Percentiles rank a stretch among this genome's conserved stretches.
These are phyloP conservation scores for Aurifilum marmelostoma DNA, from an alignment of 2,329 filamentous ascomycete species.

Conservation along the genomic window DNA sequence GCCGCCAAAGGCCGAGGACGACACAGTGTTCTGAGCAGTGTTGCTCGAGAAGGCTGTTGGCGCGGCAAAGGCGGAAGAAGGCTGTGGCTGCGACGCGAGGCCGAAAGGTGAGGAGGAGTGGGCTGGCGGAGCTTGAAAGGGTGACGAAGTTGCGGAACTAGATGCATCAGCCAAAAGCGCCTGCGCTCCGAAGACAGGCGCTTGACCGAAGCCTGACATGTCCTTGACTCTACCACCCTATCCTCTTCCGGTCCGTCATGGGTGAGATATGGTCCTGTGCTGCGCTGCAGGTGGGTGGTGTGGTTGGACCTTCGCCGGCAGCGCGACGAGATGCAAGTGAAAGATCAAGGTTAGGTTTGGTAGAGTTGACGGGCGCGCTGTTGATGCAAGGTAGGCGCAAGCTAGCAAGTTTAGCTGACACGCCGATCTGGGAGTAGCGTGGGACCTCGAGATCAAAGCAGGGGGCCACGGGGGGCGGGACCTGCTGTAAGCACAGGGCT, in stretches of 20 bases:
- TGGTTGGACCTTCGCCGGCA: slow-evolving; percentile 12
- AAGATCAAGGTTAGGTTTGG: slow-evolving; percentile 2
- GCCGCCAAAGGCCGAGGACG: slow-evolving; percentile 12
- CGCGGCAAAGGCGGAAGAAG: slow-evolving; percentile 24
- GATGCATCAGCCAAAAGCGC: slow-evolving; percentile 27
- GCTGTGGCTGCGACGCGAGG: slow-evolving; percentile 12
- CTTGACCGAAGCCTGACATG: slow-evolving; percentile 30
- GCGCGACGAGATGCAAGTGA: slow-evolving; percentile 6
- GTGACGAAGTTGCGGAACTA: slow-evolving; percentile 22
- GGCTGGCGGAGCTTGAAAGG: slow-evolving; percentile 28
- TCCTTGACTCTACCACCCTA: slow-evolving; percentile 19
- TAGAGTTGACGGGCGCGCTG: slow-evolving; percentile 24
- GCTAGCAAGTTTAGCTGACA: slow-evolving; percentile 11
- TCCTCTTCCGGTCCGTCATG: slow-evolving; percentile 13
- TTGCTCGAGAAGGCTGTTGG: not conserved
- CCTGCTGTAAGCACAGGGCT: too few relatives aligned
- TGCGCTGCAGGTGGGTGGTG: slow-evolving; percentile 13
- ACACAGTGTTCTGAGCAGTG: slow-evolving; percentile 5
- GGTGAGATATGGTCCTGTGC: not conserved
- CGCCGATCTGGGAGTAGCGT: slow-evolving; percentile 22
- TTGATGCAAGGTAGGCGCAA: slow-evolving; percentile 20
- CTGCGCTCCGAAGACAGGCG: slow-evolving; percentile 30
- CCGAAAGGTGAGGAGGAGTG: slow-evolving; percentile 23
- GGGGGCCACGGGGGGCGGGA: not conserved
- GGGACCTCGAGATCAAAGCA: not conserved